These are phyloP conservation scores for Streptanthus diversifolius DNA, from an alignment of 345 rosid genomes.

Conservation along the genomic window DNA sequence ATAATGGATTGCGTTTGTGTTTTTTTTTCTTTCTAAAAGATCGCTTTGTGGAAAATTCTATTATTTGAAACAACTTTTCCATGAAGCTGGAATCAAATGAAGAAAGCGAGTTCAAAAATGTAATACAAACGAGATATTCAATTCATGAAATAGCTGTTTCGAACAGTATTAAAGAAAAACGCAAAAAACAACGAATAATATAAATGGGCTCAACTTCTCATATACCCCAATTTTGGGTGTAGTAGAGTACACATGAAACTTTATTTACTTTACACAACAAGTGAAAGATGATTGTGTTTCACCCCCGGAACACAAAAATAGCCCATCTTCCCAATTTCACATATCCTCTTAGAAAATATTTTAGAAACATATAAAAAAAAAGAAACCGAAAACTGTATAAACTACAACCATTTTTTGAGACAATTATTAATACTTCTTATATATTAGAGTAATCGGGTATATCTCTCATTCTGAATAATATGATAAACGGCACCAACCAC, in stretches of 20 bases:
- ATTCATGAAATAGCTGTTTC: background rate
- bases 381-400: background rate
- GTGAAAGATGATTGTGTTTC: background rate
- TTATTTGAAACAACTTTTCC: background rate
- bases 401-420: background rate
- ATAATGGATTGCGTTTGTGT: background rate
- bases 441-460: background rate
- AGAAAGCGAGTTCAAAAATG: background rate
- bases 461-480: background rate
- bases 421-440: background rate
- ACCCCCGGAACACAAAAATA: background rate
- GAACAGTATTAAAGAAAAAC: background rate
- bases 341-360: background rate
- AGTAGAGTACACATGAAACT: background rate
- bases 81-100: background rate
- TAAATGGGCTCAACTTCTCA: background rate
- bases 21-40: background rate
- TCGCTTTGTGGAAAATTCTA: background rate
- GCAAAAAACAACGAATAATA: background rate
- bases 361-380: background rate
- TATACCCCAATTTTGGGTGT: background rate
- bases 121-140: background rate
- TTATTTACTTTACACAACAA: slow-evolving; percentile 10
- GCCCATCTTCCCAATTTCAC: background rate
- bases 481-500: slow-evolving; percentile 4